Evolutionary conservation across 805 yeast species (phyloP).

Genomic region (Wickerhamiella sergipiensis): DNA sequence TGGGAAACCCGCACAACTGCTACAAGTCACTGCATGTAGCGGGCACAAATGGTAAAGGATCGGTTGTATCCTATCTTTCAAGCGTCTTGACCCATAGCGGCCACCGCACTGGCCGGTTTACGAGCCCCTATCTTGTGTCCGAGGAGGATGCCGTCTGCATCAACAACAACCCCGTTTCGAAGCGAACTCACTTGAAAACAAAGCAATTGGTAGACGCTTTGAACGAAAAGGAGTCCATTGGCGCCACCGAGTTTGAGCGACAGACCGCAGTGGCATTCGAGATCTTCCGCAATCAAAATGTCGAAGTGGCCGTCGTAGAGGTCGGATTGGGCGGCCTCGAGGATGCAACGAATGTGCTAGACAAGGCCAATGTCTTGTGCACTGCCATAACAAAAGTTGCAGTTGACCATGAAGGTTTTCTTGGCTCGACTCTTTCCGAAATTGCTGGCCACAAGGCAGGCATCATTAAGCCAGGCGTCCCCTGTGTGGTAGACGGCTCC

Average conservation of each 20-base stretch:
- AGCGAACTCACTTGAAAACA: constrained; percentile 32
- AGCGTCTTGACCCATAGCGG: constrained; percentile 41
- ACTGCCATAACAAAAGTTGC: constrained; percentile 1
- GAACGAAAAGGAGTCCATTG: constrained; percentile 32
- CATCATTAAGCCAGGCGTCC: constrained; percentile 47
- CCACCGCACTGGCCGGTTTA: constrained; percentile 59
- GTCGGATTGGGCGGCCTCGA: constrained; percentile 86
- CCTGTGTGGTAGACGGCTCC: constrained; percentile 60
- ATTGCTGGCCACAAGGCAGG: constrained; percentile 83
- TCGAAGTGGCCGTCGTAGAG: constrained; percentile 74
- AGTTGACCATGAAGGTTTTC: constrained; percentile 59
- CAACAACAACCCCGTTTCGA: constrained; percentile 42
- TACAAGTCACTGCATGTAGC: constrained; percentile 77
- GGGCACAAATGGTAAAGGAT: constrained; percentile 96
- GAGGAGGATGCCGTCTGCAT: constrained; percentile 67
- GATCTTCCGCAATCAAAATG: constrained; percentile 44
- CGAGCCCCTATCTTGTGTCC: constrained; percentile 71
- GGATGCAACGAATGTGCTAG: constrained; percentile 62
- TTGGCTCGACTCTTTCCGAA: constrained; percentile 50
- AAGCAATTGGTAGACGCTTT: constrained; percentile 30
- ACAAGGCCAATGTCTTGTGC: not conserved
- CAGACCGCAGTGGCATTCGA: constrained; percentile 76
- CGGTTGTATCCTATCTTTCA: constrained; percentile 71
- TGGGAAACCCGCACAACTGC: constrained; percentile 57
- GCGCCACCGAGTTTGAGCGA: constrained; percentile 80